A percentile compares a stretch with the other conserved stretches of the same genome.
phyloP scores from a whole-genome alignment of 2,329 filamentous ascomycete genomes.

The Emergomyces pasteurianus region DNA sequence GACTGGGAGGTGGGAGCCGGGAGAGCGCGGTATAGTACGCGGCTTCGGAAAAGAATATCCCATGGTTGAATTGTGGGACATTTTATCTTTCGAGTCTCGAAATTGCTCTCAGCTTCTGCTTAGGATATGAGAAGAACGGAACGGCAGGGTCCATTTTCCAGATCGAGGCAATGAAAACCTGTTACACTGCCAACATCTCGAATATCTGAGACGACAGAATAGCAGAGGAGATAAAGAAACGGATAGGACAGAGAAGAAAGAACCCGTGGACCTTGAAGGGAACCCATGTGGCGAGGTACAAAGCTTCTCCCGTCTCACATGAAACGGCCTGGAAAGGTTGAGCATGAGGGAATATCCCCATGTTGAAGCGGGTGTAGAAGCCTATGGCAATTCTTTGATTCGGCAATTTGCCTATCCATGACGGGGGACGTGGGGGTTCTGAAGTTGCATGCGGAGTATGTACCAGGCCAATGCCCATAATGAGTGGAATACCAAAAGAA shows the following conservation, averaged over 20 bases:
- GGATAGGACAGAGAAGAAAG: neutral
- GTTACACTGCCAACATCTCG: neutral
- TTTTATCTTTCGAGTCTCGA: neutral
- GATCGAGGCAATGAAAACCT: neutral
- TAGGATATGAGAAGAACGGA: neutral
- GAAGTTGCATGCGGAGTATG: neutral
- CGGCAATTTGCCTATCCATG: neutral
- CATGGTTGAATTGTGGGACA: neutral
- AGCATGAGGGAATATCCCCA: neutral
- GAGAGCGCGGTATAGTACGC: neutral
- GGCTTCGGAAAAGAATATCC: neutral
- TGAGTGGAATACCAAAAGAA: neutral
- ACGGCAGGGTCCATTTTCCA: neutral
- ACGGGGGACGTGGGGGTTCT: neutral
- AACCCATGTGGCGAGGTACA: too few species aligned
- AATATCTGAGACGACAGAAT: neutral
- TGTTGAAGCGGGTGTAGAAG: neutral
- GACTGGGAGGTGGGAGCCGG: neutral
- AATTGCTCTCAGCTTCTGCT: neutral
- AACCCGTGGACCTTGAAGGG: too few species aligned
- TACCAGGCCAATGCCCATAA: neutral
- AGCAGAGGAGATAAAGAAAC: neutral
- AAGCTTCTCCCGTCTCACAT: neutral
- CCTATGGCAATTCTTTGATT: neutral
- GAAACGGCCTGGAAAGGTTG: neutral